phyloP scores from a whole-genome alignment of 108 stramenopile genomes.

The Stephanodiscus minutulus region DNA sequence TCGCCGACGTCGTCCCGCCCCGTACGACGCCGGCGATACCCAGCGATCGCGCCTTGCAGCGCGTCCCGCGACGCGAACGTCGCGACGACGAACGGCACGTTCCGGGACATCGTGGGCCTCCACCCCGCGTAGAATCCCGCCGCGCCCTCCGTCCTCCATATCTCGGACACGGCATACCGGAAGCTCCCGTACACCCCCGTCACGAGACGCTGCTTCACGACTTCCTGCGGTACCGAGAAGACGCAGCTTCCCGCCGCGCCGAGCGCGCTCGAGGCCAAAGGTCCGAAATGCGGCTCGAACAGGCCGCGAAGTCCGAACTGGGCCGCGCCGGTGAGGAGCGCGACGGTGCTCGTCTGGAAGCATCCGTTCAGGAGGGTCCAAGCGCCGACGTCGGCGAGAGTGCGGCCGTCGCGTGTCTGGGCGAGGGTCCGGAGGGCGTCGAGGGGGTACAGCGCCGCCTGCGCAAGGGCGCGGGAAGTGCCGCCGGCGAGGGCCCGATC shows the following conservation, averaged over 20 bases:
- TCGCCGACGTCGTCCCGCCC: conserved; percentile 6
- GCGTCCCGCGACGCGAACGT: conserved; percentile 61
- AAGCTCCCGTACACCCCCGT: conserved; percentile 69
- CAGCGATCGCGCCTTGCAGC: conserved; percentile 22
- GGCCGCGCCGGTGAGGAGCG: conserved; percentile 60
- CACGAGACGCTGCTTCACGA: conserved; percentile 71
- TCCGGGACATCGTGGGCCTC: conserved; percentile 66
- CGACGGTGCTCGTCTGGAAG: conserved; percentile 62
- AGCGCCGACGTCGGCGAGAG: conserved; percentile 57
- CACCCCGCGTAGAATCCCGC: conserved; percentile 65
- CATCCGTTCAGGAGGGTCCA: conserved; percentile 55
- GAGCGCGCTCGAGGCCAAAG: conserved; percentile 51
- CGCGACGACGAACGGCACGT: conserved; percentile 71
- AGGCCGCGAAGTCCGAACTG: conserved; percentile 66
- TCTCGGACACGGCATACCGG: conserved; percentile 53
- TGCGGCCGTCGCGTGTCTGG: conserved; percentile 66
- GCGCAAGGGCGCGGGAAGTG: conserved; percentile 49
- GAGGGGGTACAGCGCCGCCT: conserved; percentile 65
- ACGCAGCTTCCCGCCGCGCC: conserved; percentile 63
- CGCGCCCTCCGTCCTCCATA: conserved; percentile 57
- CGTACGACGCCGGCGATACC: neutral
- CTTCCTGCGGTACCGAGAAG: conserved; percentile 71
- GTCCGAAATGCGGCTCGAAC: conserved; percentile 27
- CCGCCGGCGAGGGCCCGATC: conserved; percentile 63
- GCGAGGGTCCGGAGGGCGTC: conserved; percentile 74